Evolutionary conservation across 164 flowering plant species (phyloP).

Genomic region (Dillenia turbinata): DNA sequence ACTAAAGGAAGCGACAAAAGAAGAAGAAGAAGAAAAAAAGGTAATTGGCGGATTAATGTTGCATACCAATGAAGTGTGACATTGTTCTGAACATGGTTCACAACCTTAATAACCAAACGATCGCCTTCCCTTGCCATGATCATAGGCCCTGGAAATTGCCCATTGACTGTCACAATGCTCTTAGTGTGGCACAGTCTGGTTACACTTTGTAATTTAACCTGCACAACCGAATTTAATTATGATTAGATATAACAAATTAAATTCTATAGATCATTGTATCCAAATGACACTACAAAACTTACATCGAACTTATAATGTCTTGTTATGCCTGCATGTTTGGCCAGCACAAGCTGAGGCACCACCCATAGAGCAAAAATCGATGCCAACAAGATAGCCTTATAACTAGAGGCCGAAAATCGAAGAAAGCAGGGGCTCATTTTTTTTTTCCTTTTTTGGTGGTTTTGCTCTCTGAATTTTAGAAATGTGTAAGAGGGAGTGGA

Average conservation of each 20-base stretch:
- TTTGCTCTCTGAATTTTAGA: no score
- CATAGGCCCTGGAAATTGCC: constrained; percentile 25
- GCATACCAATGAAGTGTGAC: constrained; percentile 31
- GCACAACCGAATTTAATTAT: background rate
- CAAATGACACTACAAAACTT: background rate
- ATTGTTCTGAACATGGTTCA: constrained; percentile 30
- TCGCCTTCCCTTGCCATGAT: constrained; percentile 35
- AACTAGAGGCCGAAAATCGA: background rate
- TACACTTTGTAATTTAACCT: constrained; percentile 17
- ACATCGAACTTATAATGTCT: constrained; percentile 19
- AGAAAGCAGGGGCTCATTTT: constrained; percentile 4
- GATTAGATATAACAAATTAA: background rate
- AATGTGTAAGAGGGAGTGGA: no score
- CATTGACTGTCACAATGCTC: constrained; percentile 21
- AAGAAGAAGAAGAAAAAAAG: background rate
- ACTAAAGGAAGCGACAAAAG: background rate
- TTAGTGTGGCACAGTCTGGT: constrained; percentile 23
- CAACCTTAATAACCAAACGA: constrained; percentile 26
- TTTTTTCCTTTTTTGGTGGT: background rate
- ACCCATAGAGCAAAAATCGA: background rate
- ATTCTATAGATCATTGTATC: background rate
- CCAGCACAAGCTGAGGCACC: constrained; percentile 4
- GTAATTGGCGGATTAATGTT: background rate
- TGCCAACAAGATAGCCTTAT: background rate
- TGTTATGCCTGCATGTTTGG: constrained; percentile 8